Base-by-base conservation (phyloP, 108 stramenopile genomes). In the Nitzschia palea region DNA sequence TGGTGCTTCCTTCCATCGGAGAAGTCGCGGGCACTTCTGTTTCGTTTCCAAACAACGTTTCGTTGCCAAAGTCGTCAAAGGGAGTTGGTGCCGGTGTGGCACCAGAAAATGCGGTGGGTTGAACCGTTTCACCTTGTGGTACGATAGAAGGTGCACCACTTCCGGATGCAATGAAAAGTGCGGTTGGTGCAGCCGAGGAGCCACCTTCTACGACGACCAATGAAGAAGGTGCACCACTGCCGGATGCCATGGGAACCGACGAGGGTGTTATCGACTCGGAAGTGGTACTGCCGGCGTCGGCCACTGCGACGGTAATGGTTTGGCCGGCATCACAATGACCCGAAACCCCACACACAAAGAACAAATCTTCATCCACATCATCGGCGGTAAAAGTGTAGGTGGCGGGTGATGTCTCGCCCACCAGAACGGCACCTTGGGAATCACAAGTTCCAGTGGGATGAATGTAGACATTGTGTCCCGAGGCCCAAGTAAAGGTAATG, bases 391-490 rank as follows among this genome's bases (percentile, higher is more conserved):
- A 70, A 9, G 60, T 70, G 20, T 70, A 70, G 4, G 69, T 26
- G 32, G 59, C 58, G 20, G 33, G 33, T 15, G 43, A 23, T 18
- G 30, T 9, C 10, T 40, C 59, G 10, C 69, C 69, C 2, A 70
- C 69, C 4, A 61, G 15, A 15, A 61, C 47, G 8, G 59, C 59
- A 26, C 50, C 69, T 10, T 30, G 17, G 12, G 50, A 33, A 27
- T 35, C 33, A 40, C 69, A 70, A 22, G 18, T 27, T 52, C 60
- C 69, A 25, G 59, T 40, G 27, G 69, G 69, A 35, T 70, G 69
- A 50, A 70, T 48, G 50, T 37, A 51, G 18, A 70, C 69, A 40
- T 70, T 53, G 59, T 56, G 54, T 22, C 42, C 55, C 2, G 15
- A 9, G 26, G 37, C n/a, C 33, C 43, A 70, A 3, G 42, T 36